Percentiles rank a stretch among this genome's conserved stretches.
phyloP scores from a whole-genome alignment of 352 stramenopile species.

The Phytophthora cajani region DNA sequence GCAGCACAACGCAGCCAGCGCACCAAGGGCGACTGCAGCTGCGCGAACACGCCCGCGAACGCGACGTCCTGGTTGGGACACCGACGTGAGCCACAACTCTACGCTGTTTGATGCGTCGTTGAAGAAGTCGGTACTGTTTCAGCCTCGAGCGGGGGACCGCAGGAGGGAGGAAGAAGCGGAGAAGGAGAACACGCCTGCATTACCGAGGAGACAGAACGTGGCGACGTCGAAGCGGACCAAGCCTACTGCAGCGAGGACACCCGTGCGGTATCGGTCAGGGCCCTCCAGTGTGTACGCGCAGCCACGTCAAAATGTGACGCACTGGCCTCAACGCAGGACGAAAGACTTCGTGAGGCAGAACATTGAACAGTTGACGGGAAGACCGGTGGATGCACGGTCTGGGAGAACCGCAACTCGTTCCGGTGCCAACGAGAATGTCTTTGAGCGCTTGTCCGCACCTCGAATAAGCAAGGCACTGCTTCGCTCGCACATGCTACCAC shows the following conservation, averaged over 20 bases:
- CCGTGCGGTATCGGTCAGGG: slow-evolving; percentile 24
- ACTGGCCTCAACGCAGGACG: slow-evolving; percentile 25
- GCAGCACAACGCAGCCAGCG: background rate
- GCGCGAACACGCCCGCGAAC: background rate
- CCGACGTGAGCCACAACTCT: slow-evolving; percentile 33
- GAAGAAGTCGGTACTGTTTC: slow-evolving; percentile 63
- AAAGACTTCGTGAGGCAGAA: slow-evolving; percentile 73
- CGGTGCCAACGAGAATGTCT: slow-evolving; percentile 37
- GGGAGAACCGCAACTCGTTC: background rate
- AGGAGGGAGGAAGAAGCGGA: slow-evolving; percentile 33
- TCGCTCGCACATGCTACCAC: slow-evolving; percentile 5
- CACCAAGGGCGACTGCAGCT: background rate
- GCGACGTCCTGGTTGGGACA: slow-evolving; percentile 56
- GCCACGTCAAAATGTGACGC: slow-evolving; percentile 23
- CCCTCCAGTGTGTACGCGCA: slow-evolving; percentile 42
- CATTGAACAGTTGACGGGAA: slow-evolving; percentile 56
- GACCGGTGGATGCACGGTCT: slow-evolving; percentile 8
- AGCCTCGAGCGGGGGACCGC: slow-evolving; percentile 49
- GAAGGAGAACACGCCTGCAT: background rate
- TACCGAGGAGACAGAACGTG: background rate
- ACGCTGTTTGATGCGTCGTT: slow-evolving; percentile 61
- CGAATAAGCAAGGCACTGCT: slow-evolving; percentile 30
- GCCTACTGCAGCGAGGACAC: background rate
- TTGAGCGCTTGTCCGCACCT: slow-evolving; percentile 49
- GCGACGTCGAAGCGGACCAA: slow-evolving; percentile 5